A percentile compares a stretch with the other conserved stretches of the same genome.
These are phyloP conservation scores for Sungouiozyma intestinalis DNA, from an alignment of 805 yeast genomes.

Conservation along the genomic window DNA sequence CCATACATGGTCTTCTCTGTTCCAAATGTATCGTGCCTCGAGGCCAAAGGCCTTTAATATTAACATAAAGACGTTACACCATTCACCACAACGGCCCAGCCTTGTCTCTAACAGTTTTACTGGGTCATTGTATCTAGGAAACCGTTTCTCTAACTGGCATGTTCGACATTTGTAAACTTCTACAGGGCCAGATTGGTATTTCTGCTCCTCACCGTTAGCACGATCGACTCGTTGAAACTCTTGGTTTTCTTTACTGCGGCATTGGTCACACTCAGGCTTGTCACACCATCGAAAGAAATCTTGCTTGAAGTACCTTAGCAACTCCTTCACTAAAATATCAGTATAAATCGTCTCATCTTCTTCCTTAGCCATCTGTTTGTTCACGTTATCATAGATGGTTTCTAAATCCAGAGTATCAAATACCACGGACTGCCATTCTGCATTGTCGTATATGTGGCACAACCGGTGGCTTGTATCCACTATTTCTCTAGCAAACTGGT, in stretches of 20 bases:
- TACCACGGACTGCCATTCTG: constrained; percentile 41
- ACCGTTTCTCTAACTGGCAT: constrained; percentile 43
- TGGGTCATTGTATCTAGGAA: constrained; percentile 72
- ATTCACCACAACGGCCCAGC: constrained; percentile 87
- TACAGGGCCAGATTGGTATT: constrained; percentile 40
- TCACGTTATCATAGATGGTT: constrained; percentile 50
- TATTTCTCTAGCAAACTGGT: constrained; percentile 19
- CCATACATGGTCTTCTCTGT: constrained; percentile 93
- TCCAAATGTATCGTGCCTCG: constrained; percentile 69
- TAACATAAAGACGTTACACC: constrained; percentile 78
- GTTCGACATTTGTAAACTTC: constrained; percentile 55
- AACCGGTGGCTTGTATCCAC: constrained; percentile 13
- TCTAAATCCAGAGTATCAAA: constrained; percentile 55
- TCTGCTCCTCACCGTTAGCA: constrained; percentile 37
- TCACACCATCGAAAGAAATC: constrained; percentile 81
- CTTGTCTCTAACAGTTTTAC: constrained; percentile 48
- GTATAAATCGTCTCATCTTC: constrained; percentile 29
- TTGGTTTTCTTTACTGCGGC: constrained; percentile 35
- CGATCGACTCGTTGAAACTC: constrained; percentile 30
- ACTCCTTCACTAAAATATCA: constrained; percentile 48
- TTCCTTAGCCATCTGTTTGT: constrained; percentile 27
- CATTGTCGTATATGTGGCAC: constrained; percentile 33
- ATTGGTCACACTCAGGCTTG: constrained; percentile 47
- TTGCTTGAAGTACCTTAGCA: constrained; percentile 61
- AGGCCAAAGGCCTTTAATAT: constrained; percentile 57